These are phyloP conservation scores for Magnaporthiopsis incrustans DNA, from an alignment of 2,329 filamentous ascomycete species.

Conservation along the genomic window DNA sequence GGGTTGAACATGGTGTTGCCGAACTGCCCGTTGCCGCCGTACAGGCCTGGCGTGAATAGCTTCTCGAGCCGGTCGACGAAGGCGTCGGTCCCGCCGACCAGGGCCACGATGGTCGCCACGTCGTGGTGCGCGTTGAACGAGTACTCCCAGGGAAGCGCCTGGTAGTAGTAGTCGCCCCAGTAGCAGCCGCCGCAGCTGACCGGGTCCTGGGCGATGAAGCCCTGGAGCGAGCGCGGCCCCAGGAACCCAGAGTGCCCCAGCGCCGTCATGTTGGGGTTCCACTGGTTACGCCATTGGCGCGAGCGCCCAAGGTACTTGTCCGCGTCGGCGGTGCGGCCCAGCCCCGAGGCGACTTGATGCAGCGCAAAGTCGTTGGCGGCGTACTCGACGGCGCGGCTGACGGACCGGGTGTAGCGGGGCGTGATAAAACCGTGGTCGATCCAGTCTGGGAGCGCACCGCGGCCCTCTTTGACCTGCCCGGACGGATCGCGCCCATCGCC, in stretches of 20 bases:
- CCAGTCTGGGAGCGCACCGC: conserved; percentile 65
- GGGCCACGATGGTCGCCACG: conserved; percentile 42
- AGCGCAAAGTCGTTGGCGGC: conserved; percentile 56
- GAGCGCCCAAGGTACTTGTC: conserved; percentile 54
- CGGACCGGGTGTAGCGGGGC: conserved; percentile 52
- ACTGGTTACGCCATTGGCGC: conserved; percentile 65
- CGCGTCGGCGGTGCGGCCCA: conserved; percentile 46
- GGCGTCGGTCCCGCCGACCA: conserved; percentile 41
- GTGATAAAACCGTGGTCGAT: conserved; percentile 57
- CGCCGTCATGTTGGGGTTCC: conserved; percentile 50
- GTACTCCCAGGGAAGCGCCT: conserved; percentile 57
- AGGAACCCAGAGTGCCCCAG: conserved; percentile 59
- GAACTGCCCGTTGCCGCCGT: conserved; percentile 31
- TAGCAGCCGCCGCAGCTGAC: conserved; percentile 56
- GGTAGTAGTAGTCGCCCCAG: conserved; percentile 50
- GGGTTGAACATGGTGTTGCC: conserved; percentile 33
- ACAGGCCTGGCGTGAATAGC: conserved; percentile 46
- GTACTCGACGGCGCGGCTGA: conserved; percentile 60
- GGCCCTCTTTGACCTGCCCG: conserved; percentile 58
- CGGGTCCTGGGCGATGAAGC: conserved; percentile 37
- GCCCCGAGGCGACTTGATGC: conserved; percentile 52
- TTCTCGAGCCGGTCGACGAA: conserved; percentile 53
- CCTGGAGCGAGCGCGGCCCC: conserved; percentile 45
- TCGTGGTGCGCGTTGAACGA: conserved; percentile 63
- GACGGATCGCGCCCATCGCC: conserved; percentile 45